Conservation (phyloP, 2,329 filamentous ascomycete genomes). For the Hypocreales sp. region DNA sequence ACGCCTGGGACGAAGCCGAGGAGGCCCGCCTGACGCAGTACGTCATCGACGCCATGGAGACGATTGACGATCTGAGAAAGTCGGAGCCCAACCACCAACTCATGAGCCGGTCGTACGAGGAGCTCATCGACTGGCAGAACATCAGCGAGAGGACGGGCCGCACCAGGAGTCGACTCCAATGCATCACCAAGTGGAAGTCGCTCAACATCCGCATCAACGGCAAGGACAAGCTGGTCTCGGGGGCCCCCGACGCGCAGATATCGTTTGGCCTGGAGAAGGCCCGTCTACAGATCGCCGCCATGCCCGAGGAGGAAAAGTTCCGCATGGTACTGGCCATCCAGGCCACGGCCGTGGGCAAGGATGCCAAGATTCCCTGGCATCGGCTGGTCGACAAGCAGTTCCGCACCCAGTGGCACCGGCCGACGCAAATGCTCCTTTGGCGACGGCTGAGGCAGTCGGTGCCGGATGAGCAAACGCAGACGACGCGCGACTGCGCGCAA, state of each 20-base stretch:
- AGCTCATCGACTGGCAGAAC: constrained; percentile 47
- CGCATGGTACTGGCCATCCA: constrained; percentile 27
- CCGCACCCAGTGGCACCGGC: constrained; percentile 20
- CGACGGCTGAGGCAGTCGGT: constrained; percentile 19
- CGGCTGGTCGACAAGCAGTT: constrained; percentile 24
- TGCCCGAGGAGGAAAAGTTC: constrained; percentile 28
- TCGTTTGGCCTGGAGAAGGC: constrained; percentile 28
- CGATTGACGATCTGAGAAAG: constrained; percentile 24
- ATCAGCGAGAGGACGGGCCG: constrained; percentile 47
- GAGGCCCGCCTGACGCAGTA: constrained; percentile 34
- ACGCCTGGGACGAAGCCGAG: constrained; percentile 46
- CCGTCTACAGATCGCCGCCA: constrained; percentile 22
- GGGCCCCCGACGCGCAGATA: constrained; percentile 15
- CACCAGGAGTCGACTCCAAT: constrained; percentile 51
- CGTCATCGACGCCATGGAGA: constrained; percentile 35
- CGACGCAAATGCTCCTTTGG: constrained; percentile 23
- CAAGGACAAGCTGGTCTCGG: constrained; percentile 16
- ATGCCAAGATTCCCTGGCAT: constrained; percentile 34
- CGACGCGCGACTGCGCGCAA: constrained; percentile 18
- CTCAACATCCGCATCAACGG: constrained; percentile 19
- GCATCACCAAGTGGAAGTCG: constrained; percentile 49
- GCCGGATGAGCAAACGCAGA: constrained; percentile 14
- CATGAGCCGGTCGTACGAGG: constrained; percentile 27
- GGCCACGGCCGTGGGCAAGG: constrained; percentile 20
- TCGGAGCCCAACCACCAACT: constrained; percentile 15